Conservation (phyloP, 768 basidiomycete species). For the Tricholoma sp. region DNA sequence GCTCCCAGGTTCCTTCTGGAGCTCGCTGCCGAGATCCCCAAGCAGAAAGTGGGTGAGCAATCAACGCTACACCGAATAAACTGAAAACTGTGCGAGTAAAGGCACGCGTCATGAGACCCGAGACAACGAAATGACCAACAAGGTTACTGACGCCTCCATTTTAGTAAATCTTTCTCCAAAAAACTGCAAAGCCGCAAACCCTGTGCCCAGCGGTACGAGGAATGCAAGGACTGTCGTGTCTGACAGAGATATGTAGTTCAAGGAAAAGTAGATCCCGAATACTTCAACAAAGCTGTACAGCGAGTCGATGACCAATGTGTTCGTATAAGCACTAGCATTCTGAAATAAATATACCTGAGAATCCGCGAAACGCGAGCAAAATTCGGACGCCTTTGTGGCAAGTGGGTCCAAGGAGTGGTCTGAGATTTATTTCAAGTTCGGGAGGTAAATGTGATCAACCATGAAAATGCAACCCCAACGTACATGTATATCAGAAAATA, state of each 20-base stretch:
- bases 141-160: constrained; percentile 42
- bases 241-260: constrained; percentile 70
- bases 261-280: constrained; percentile 51
- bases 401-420: constrained; percentile 66
- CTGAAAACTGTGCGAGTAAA: constrained; percentile 43
- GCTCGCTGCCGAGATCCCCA: constrained; percentile 24
- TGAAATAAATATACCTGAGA: constrained; percentile 39
- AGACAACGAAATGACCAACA: background rate
- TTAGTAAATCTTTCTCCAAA: constrained; percentile 54
- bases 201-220: constrained; percentile 61
- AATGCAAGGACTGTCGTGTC: constrained; percentile 78
- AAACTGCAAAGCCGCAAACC: constrained; percentile 56
- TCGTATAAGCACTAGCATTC: background rate
- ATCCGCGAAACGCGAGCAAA: no score
- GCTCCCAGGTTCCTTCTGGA: background rate
- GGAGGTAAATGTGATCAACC: background rate
- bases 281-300: constrained; percentile 49
- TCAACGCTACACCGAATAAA: constrained; percentile 71
- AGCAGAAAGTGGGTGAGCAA: constrained; percentile 80
- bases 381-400: constrained; percentile 67
- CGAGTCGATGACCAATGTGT: background rate
- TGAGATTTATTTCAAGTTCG: no score
- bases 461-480: background rate
- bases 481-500: constrained; percentile 51
- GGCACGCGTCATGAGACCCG: background rate